Base-by-base conservation (phyloP, 164 flowering plant species). In the Vitis vinifera region DNA sequence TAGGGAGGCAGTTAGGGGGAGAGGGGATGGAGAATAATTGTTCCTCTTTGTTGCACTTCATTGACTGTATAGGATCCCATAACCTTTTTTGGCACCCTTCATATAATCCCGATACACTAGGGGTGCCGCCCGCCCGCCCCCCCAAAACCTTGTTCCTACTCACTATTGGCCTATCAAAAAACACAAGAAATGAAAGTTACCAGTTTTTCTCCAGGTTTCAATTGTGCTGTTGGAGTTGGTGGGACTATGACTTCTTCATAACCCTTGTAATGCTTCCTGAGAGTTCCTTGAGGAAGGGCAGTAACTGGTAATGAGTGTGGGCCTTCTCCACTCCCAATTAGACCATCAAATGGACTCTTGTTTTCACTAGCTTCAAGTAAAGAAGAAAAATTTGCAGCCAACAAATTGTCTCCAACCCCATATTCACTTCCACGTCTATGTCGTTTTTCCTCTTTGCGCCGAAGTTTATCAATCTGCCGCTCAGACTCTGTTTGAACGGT, bases 141-240 rank as follows among this genome's bases (percentile, higher is more conserved):
- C 27, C 27, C 1, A 23, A 23, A 23, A 23, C 27, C 27, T 23
- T 31, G 44, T 31, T 23, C 44, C 44, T 0, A 31, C 44, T 31
- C 44, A 31, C 44, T 31, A 6, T 31, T 31, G 44, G 8, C 44
- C 44, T 31, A 30, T 68, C 58, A 55, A 4, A 31, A 7, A 49
- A 15, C 15, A 50, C 27, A 59, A 55, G 5, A 37, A 57, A 68
- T 9, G 19, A 67, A 71, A 59, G 11, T n/a, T 90, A 95, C 99
- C 97, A 96, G 89, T 79, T 72, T 91, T 80, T 96, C 99, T 70
- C 97, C 98, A 75, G 95, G 95, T 78, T 88, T 90, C 98, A 96
- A 84, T 79, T 86, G 86, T 58, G 99, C 91, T 44, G 99, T 87
- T 51, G 90, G 87, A 51, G 85, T 89, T 55, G 97, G 90, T 44